Evolutionary conservation across 179 eudicot genomes (phyloP).

Genomic region (Beta lomatogona): DNA sequence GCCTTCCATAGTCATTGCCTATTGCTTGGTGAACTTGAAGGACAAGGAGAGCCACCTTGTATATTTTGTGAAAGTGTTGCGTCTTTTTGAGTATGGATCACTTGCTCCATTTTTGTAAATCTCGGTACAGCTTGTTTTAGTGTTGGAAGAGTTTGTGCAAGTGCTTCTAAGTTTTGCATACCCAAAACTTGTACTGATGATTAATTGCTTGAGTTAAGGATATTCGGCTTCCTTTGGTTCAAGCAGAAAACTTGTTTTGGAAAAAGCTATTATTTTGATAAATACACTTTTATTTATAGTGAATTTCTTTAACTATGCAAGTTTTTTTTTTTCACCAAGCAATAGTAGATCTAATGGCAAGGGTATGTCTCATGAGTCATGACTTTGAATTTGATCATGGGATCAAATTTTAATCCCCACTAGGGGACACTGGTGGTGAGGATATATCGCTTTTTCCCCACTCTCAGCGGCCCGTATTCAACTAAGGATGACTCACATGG

Average conservation of each 20-base stretch:
- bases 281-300: background rate
- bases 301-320: too few relatives aligned
- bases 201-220: background rate
- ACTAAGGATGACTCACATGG: too few relatives aligned
- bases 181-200: background rate
- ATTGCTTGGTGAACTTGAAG: background rate
- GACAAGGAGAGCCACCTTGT: background rate
- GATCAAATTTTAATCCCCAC: too few relatives aligned
- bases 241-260: background rate
- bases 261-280: background rate
- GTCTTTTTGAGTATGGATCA: background rate
- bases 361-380: too few relatives aligned
- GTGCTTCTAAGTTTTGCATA: background rate
- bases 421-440: too few relatives aligned
- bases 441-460: too few relatives aligned
- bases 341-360: too few relatives aligned
- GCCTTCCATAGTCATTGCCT: constrained; percentile 5
- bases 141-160: background rate
- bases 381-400: too few relatives aligned
- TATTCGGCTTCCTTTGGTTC: background rate
- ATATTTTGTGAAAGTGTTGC: constrained; percentile 2
- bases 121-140: constrained; percentile 14
- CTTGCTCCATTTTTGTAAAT: background rate
- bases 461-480: too few relatives aligned
- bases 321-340: too few relatives aligned